Evolutionary conservation across 352 stramenopile species (phyloP), one percentile per base, ranked within the genome.

Genomic region (Globisporangium apiculatum): DNA sequence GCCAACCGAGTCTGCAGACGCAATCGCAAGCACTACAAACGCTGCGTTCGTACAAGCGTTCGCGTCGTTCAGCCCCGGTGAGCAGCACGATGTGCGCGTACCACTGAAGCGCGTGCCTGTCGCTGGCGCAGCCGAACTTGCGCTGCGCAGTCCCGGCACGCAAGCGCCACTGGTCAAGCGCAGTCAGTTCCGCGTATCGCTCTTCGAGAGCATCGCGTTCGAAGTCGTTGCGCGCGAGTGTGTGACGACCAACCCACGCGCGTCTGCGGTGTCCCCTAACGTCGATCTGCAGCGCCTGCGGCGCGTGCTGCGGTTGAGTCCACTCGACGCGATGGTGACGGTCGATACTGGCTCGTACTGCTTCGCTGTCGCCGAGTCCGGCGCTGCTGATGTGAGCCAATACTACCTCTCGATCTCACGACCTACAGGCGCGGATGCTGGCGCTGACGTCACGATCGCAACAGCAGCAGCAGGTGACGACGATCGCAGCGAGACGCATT

Each of bases 121-220:
- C 12, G 24, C 56, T 15, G 67, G 73, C 15, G 55, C 66, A 40
- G 61, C 86, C 18, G 52, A 70, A 50, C 52, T 91, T 37, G 51
- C 64, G 10, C 66, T 86, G 35, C 67, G 58, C 46, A 89, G 79
- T 58, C 81, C 81, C 9, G 81, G 81, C 14, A 91, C 81, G 3
- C 69, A 84, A 37, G 61, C 83, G 53, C 66, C 68, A 53, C 66
- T 91, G 24, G 55, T 51, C 14, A 88, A 87, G 63, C 67, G 66
- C n/a, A 66, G 59, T 12, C 40, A 55, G 3, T 80, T 89, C 35
- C 68, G 60, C 31, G 67, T 89, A 45, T 71, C 74, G 49, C 60
- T 76, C 35, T 68, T 87, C 45, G 67, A 82, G 55, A 56, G 56
- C 55, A 65, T 59, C 0, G 50, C 0, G 7, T 82, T 88, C 41